These are phyloP conservation scores for Geotrichum macrosporum DNA, from an alignment of 1,139 yeast species.

Conservation along the genomic window DNA sequence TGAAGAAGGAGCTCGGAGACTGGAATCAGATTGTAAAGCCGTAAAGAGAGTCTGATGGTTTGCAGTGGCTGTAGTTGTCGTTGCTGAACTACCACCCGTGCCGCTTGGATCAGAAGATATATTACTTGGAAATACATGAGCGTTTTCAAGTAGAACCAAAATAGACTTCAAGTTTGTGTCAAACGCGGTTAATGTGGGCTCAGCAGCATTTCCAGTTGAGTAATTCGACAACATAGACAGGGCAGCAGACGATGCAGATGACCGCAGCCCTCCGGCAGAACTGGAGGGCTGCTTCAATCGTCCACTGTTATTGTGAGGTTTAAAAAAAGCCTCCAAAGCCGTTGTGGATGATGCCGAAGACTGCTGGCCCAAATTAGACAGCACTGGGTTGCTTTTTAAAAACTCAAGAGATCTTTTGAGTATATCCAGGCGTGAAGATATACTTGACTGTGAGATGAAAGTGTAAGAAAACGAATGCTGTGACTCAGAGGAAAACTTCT, in stretches of 20 bases:
- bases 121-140: conserved; percentile 22
- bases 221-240: conserved; percentile 30
- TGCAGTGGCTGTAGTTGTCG: too few species aligned
- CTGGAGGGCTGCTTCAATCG: conserved; percentile 3
- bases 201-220: conserved; percentile 21
- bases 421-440: conserved; percentile 70
- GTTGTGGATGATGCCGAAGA: conserved; percentile 21
- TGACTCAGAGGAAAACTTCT: conserved; percentile 67
- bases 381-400: conserved; percentile 50
- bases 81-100: too few species aligned
- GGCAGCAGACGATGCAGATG: conserved; percentile 33
- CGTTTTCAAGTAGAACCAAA: conserved; percentile 25
- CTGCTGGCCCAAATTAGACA: conserved; percentile 18
- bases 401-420: conserved; percentile 72
- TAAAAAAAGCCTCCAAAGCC: conserved; percentile 21
- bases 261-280: conserved; percentile 22
- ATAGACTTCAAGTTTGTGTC: conserved; percentile 27
- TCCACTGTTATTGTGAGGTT: not conserved
- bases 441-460: conserved; percentile 71
- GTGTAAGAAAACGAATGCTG: conserved; percentile 85
- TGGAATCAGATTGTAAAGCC: conserved; percentile 12
- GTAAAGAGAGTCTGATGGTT: conserved; percentile 13
- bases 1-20: not conserved
- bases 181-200: conserved; percentile 22
- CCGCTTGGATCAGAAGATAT: conserved; percentile 3